Conservation (phyloP, 2,329 filamentous ascomycete genomes). For the Fusarium goolgardi region DNA sequence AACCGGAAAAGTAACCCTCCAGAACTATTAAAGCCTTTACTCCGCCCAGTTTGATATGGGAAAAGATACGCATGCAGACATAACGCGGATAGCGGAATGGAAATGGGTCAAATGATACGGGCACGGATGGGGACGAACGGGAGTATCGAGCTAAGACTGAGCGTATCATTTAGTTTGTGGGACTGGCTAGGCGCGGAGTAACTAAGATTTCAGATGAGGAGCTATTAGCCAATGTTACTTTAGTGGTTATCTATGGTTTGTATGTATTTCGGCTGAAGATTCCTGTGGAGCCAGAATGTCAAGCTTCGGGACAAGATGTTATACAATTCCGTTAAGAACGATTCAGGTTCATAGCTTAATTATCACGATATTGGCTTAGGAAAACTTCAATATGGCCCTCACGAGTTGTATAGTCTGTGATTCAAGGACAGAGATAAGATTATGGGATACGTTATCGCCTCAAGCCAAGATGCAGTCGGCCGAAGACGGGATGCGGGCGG, state of each 20-base stretch:
- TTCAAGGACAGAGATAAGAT: neutral
- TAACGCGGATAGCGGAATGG: neutral
- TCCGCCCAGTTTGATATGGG: neutral
- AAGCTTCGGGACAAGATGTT: neutral
- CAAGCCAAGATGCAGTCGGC: neutral
- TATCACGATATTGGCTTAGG: neutral
- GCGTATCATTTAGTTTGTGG: neutral
- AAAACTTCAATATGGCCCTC: too few species aligned
- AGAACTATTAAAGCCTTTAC: too few species aligned
- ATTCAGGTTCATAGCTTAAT: neutral
- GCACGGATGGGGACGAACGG: neutral
- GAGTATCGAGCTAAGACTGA: neutral
- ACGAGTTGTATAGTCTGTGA: neutral
- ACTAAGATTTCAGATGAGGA: neutral
- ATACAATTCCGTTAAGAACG: neutral
- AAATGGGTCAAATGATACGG: conserved; percentile 1
- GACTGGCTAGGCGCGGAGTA: neutral
- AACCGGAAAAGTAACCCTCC: neutral
- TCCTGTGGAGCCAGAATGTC: neutral
- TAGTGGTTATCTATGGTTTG: neutral
- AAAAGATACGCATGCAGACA: neutral
- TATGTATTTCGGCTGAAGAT: neutral
- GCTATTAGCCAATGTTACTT: neutral
- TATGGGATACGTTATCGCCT: neutral
- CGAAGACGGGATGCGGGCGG: neutral